phyloP scores from a whole-genome alignment of 1,139 yeast species.

The Protomyces pachydermus region DNA sequence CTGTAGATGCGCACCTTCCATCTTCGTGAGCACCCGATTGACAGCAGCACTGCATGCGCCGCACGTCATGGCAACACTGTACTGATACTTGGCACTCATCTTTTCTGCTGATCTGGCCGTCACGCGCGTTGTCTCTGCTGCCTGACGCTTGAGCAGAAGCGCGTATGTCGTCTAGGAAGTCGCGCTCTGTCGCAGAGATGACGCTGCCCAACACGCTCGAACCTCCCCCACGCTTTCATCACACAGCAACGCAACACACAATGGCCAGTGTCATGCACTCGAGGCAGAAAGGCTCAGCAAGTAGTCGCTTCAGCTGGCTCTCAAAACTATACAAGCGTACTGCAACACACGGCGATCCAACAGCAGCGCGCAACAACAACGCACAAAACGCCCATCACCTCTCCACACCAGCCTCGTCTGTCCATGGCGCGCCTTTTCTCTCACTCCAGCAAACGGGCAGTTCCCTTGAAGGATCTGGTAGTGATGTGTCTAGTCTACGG shows the following conservation, averaged over 20 bases:
- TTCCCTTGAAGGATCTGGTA: not conserved
- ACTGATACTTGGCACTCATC: slow-evolving; percentile 34
- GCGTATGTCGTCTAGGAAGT: too few relatives aligned
- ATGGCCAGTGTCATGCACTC: slow-evolving; percentile 13
- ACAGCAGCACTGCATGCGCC: slow-evolving; percentile 83
- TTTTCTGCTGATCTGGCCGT: too few relatives aligned
- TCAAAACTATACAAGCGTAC: slow-evolving; percentile 5
- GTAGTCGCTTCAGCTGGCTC: slow-evolving; percentile 21
- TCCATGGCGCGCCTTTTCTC: slow-evolving; percentile 2
- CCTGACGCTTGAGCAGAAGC: too few relatives aligned
- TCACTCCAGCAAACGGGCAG: not conserved
- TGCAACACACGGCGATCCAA: not conserved
- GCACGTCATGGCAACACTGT: slow-evolving; percentile 39
- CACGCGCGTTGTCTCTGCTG: too few relatives aligned
- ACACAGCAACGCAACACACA: not conserved
- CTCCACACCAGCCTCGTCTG: not conserved
- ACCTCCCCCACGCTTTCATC: not conserved
- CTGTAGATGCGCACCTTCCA: slow-evolving; percentile 46
- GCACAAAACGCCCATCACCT: not conserved
- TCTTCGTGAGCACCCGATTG: slow-evolving; percentile 63
- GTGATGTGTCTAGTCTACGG: slow-evolving; percentile 15
- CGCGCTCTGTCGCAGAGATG: too few relatives aligned
- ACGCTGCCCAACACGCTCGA: not conserved
- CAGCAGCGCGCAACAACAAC: not conserved
- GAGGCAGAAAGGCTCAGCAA: slow-evolving; percentile 4